Evolutionary conservation across 768 basidiomycete genomes (phyloP), one percentile per base, ranked within the genome.

Genomic region (Suillus cothurnatus): DNA sequence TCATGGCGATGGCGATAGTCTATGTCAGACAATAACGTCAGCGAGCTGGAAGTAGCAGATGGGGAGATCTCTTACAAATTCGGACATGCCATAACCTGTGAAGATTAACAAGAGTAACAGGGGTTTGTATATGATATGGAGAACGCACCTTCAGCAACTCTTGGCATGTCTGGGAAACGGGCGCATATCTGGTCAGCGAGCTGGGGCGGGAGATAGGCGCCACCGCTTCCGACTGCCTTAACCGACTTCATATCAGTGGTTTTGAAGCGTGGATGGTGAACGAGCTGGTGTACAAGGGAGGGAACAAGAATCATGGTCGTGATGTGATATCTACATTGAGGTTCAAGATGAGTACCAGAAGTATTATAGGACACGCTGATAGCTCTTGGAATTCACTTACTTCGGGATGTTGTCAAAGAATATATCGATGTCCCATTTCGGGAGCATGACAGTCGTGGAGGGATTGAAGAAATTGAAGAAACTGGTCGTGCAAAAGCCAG

Each of bases 81-180:
- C 87, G 0, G 86, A 87, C 80, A 88, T 81, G 17, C 88, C 89
- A 66, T 87, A 90, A 0, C 87, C 88, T 86, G 61, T 34, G 28
- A 58, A 62, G 56, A 21, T 9, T 64, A 36, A 23, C 31, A 36
- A 45, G 38, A 67, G 17, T 49, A 26, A 32, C 28, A 34, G 7
- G 14, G 19, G 11, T 19, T n/a, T 7, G 9, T 31, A 7, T 9
- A 61, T 14, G 14, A 59, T 6, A 31, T 23, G 17, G 26, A 31
- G 32, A 47, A 65, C 74, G 50, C 41, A 86, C 86, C 86, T 78
- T 87, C 81, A 0, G 65, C 45, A 31, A 83, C 71, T 0, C 67
- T 64, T 0, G 72, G 70, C 2, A 75, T 70, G 45, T 68, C 67
- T 0, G 81, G 73, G 8, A 80, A 41, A 2, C 38, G 82, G 60